These are phyloP conservation scores for Melocanna baccifera DNA, from an alignment of 176 grass and related monocot species.

Conservation along the genomic window DNA sequence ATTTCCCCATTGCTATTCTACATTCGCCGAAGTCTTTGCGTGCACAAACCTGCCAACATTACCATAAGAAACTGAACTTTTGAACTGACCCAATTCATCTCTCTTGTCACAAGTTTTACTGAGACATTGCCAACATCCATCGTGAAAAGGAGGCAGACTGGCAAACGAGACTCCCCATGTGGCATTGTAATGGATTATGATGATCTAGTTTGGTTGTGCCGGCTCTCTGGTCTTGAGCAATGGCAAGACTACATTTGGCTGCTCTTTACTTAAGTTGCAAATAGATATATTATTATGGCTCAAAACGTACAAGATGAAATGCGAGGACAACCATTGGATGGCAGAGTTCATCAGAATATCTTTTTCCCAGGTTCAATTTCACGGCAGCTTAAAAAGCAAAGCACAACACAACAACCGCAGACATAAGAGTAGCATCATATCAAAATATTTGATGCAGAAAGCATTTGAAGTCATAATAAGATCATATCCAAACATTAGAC, in stretches of 20 bases:
- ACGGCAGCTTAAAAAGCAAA: neutral
- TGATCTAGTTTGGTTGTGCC: too few species aligned
- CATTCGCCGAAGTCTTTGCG: too few species aligned
- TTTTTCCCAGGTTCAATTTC: neutral
- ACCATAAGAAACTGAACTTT: too few species aligned
- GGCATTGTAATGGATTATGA: too few species aligned
- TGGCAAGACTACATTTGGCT: too few species aligned
- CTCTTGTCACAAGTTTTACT: neutral
- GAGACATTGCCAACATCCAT: neutral
- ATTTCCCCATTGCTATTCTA: too few species aligned
- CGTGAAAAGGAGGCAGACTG: too few species aligned
- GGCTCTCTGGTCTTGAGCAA: too few species aligned
- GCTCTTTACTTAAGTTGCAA: neutral
- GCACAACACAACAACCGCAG: neutral
- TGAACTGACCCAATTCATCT: neutral
- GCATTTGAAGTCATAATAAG: neutral
- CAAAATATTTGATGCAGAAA: neutral
- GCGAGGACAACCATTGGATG: neutral
- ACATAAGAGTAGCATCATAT: neutral
- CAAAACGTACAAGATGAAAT: neutral
- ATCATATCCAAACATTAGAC: neutral
- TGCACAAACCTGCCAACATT: too few species aligned
- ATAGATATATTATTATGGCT: too few species aligned
- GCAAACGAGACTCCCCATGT: too few species aligned
- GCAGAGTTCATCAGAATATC: neutral